Conservation (phyloP, 2,329 filamentous ascomycete genomes). For the Knoxdaviesia proteae region DNA sequence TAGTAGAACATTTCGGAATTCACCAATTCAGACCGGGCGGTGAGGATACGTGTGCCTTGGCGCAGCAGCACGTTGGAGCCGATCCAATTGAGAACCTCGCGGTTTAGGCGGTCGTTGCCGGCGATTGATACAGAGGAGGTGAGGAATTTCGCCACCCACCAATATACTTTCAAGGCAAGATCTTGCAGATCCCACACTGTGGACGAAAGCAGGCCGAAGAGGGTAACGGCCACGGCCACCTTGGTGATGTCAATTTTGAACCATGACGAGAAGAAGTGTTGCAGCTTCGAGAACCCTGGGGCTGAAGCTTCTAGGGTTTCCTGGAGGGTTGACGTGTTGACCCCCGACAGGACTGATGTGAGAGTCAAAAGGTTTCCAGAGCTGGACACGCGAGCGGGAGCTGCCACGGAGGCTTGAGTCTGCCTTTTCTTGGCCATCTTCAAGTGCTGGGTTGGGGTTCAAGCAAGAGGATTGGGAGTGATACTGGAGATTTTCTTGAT, state of each 20-base stretch:
- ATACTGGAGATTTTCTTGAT: too few relatives aligned
- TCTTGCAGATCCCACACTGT: constrained; percentile 11
- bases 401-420: too few relatives aligned
- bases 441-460: too few relatives aligned
- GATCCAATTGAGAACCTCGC: constrained; percentile 17
- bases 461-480: too few relatives aligned
- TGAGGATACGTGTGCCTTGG: constrained; percentile 13
- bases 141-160: constrained; percentile 15
- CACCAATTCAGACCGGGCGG: constrained; percentile 13
- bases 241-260: constrained; percentile 14
- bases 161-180: constrained; percentile 12
- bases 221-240: constrained; percentile 12
- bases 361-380: too few relatives aligned
- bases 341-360: too few relatives aligned
- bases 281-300: constrained; percentile 1
- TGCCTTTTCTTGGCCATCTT: too few relatives aligned
- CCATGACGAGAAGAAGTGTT: constrained; percentile 13
- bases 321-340: not conserved
- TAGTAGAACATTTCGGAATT: constrained; percentile 13
- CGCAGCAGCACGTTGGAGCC: constrained; percentile 13
- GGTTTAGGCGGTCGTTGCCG: constrained; percentile 15
- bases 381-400: too few relatives aligned
- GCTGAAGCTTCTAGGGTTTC: constrained; percentile 1
- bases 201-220: constrained; percentile 13
- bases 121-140: constrained; percentile 16